phyloP scores from a whole-genome alignment of 345 rosid species.

The Murraya paniculata region DNA sequence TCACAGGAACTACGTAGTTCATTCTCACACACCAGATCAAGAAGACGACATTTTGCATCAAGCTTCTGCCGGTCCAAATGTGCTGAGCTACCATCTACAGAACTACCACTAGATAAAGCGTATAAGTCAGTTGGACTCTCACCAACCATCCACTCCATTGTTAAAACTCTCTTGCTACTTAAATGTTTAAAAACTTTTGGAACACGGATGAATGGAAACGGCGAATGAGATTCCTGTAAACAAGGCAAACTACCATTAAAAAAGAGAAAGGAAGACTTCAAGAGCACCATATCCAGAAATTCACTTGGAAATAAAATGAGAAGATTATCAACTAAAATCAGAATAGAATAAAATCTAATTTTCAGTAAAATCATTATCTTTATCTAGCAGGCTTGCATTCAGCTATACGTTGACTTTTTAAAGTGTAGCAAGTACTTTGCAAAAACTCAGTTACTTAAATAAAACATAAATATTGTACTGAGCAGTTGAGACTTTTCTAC shows the following conservation, averaged over 20 bases:
- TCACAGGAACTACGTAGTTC: not conserved
- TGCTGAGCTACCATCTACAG: slow-evolving; percentile 32
- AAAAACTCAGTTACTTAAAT: not conserved
- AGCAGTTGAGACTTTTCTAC: not conserved
- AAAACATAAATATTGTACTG: not conserved
- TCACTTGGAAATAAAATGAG: not conserved
- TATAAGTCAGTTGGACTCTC: slow-evolving; percentile 77
- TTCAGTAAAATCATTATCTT: not conserved
- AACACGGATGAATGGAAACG: slow-evolving; percentile 53
- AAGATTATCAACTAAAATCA: slow-evolving; percentile 2
- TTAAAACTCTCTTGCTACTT: slow-evolving; percentile 76
- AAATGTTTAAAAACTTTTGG: slow-evolving; percentile 69
- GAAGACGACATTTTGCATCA: slow-evolving; percentile 68
- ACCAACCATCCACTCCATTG: slow-evolving; percentile 97
- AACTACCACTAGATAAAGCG: slow-evolving; percentile 36
- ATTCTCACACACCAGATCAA: slow-evolving; percentile 63
- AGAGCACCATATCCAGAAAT: slow-evolving; percentile 6
- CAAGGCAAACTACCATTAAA: slow-evolving; percentile 20
- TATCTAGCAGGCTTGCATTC: not conserved
- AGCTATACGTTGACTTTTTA: not conserved
- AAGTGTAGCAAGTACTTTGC: not conserved
- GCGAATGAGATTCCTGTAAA: slow-evolving; percentile 82
- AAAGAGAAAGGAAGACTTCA: slow-evolving; percentile 13
- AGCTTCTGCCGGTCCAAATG: slow-evolving; percentile 52
- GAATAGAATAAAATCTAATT: not conserved